phyloP scores from a whole-genome alignment of 768 basidiomycete species.

The Termitomyces sp. region DNA sequence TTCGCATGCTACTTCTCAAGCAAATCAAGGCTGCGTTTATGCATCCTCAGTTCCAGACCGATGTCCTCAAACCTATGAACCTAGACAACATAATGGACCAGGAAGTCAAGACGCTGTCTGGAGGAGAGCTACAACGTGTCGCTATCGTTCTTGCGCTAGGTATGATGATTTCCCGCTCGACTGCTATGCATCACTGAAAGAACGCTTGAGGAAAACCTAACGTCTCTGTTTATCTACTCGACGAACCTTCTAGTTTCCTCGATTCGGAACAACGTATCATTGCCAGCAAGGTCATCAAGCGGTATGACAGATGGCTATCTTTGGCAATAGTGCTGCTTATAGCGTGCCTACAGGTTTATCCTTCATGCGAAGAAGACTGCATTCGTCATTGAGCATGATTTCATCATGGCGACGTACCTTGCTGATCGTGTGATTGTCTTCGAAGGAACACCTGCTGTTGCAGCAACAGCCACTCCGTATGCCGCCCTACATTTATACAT shows the following conservation, averaged over 20 bases:
- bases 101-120: constrained; percentile 96
- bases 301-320: constrained; percentile 35
- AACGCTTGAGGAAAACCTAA: constrained; percentile 55
- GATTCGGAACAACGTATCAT: constrained; percentile 99
- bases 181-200: background rate
- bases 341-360: constrained; percentile 57
- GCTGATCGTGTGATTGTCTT: constrained; percentile 97
- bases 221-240: constrained; percentile 87
- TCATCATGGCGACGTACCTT: constrained; percentile 99
- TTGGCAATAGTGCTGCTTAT: background rate
- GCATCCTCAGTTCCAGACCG: constrained; percentile 99
- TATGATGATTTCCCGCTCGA: constrained; percentile 17
- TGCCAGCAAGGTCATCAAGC: constrained; percentile 96
- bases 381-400: constrained; percentile 99
- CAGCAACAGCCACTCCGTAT: constrained; percentile 89
- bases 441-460: constrained; percentile 77
- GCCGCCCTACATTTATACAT: constrained; percentile 21
- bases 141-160: constrained; percentile 94
- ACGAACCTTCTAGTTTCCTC: constrained; percentile 89
- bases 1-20: constrained; percentile 90
- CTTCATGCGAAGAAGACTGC: constrained; percentile 97
- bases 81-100: constrained; percentile 95
- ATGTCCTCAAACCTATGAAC: constrained; percentile 97
- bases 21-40: constrained; percentile 94
- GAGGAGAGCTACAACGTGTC: constrained; percentile 97